Evolutionary conservation across 192 early-diverging fungal species (phyloP), one percentile per base, ranked within the genome.

Genomic region (Coemansia sp.): DNA sequence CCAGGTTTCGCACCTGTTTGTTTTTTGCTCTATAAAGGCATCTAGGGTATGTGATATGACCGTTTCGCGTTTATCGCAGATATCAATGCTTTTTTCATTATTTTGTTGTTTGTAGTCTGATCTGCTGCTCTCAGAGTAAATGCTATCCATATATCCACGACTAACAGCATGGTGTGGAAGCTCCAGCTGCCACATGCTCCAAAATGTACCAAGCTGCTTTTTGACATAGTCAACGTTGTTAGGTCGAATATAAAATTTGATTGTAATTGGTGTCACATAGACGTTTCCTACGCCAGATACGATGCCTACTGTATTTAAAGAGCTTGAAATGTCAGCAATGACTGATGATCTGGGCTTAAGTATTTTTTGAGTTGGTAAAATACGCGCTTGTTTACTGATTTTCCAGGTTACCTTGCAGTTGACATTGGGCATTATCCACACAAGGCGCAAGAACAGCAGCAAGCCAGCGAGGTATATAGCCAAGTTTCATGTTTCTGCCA

Each of bases 381-480:
- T 4, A 30, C 29, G 3, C 13, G 20, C 0, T 28, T 25, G 52
- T 9, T 29, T 21, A 20, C 7, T 21, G 3, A n/a, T 2, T 1
- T 3, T 21, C 18, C 43, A 35, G 6, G 31, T 2, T 57, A 62
- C 67, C 59, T 46, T 56, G 2, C 10, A 73, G 53, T 30, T 30
- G 43, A 46, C 76, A 78, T 8, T 60, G 59, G 1, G 57, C 21
- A 18, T 28, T 66, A 23, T 70, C 76, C 39, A 67, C 64, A 20
- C 76, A 78, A 2, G 71, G 76, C n/a, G 76, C 76, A 16, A 78
- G 67, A 39, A 67, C 63, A 4, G 34, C 39, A 21, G 76, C 76
- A 7, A 78, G 67, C 76, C 76, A 78, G 39, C 76, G 66, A 28
- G 76, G 63, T 26, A 78, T 35, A 31, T 78, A 66, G 1, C 76